phyloP scores from a whole-genome alignment of 371 early-diverging fungal genomes.

The Apophysomyces elegans region DNA sequence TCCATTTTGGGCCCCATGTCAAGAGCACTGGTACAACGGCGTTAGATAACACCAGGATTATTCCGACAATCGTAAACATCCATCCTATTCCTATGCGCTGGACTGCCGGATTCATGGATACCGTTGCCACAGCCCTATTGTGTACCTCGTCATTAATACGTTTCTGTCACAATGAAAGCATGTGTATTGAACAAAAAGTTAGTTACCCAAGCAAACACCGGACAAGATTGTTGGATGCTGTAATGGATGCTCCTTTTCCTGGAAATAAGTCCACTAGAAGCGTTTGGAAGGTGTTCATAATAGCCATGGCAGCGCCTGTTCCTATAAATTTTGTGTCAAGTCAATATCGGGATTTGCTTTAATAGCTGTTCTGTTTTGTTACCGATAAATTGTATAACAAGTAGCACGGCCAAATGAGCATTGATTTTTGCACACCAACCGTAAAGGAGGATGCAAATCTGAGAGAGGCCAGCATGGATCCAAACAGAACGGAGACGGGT shows the following conservation, averaged over 20 bases:
- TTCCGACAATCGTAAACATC: slow-evolving; percentile 37
- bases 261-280: slow-evolving; percentile 50
- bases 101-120: slow-evolving; percentile 37
- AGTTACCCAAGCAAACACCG: slow-evolving; percentile 43
- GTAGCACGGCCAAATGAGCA: slow-evolving; percentile 18
- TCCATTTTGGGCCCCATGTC: slow-evolving; percentile 14
- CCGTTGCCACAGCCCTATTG: slow-evolving; percentile 31
- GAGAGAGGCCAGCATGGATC: slow-evolving; percentile 13
- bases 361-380: slow-evolving; percentile 1
- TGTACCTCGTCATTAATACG: too few relatives aligned
- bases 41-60: slow-evolving; percentile 21
- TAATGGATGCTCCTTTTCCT: slow-evolving; percentile 40
- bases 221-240: slow-evolving; percentile 43
- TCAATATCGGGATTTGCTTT: neutral
- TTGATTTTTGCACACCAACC: slow-evolving; percentile 20
- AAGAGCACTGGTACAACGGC: neutral
- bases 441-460: slow-evolving; percentile 17
- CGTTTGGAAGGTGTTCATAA: slow-evolving; percentile 40
- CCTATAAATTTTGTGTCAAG: neutral
- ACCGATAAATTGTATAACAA: slow-evolving; percentile 24
- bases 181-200: too few relatives aligned
- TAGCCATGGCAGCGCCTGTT: slow-evolving; percentile 30
- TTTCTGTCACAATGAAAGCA: too few relatives aligned
- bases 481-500: slow-evolving; percentile 19
- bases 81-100: slow-evolving; percentile 39